Conservation (phyloP, 2,329 filamentous ascomycete species). For the Phaeosphaeriaceae sp. region DNA sequence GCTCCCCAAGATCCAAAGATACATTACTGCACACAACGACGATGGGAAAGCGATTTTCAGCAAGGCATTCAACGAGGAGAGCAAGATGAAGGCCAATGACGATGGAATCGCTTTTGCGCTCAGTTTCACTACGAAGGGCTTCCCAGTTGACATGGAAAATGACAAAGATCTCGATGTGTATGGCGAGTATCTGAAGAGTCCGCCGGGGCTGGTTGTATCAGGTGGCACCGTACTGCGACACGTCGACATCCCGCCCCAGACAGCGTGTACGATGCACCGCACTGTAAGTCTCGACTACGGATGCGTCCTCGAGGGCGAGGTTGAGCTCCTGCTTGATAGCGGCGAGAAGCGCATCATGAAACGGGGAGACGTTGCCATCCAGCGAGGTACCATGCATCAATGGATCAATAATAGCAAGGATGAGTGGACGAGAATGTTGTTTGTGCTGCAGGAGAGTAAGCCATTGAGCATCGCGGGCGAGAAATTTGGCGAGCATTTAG, state of each 20-base stretch:
- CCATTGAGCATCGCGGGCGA: constrained; percentile 41
- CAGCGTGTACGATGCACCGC: constrained; percentile 49
- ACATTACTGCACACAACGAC: constrained; percentile 46
- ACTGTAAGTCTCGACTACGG: constrained; percentile 51
- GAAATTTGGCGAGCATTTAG: constrained; percentile 41
- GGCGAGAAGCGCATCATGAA: constrained; percentile 47
- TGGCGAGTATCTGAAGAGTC: constrained; percentile 50
- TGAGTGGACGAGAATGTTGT: constrained; percentile 48
- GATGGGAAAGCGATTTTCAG: constrained; percentile 48
- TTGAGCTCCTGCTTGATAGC: constrained; percentile 48
- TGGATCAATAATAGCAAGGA: constrained; percentile 46
- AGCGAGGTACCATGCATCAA: constrained; percentile 50
- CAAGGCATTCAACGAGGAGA: constrained; percentile 44
- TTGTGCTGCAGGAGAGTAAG: constrained; percentile 46
- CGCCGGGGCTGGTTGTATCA: constrained; percentile 59
- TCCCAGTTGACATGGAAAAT: constrained; percentile 55
- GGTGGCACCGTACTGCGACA: constrained; percentile 56
- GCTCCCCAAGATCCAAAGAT: constrained; percentile 43
- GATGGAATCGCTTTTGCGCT: constrained; percentile 58
- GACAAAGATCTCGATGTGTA: constrained; percentile 58
- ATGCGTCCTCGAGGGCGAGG: constrained; percentile 48
- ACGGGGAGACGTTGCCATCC: constrained; percentile 48
- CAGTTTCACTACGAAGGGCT: constrained; percentile 57
- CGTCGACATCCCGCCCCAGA: constrained; percentile 47
- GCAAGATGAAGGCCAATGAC: constrained; percentile 46